These are phyloP conservation scores for Tolypocladium nubicola DNA, from an alignment of 2,329 filamentous ascomycete genomes.

Conservation along the genomic window DNA sequence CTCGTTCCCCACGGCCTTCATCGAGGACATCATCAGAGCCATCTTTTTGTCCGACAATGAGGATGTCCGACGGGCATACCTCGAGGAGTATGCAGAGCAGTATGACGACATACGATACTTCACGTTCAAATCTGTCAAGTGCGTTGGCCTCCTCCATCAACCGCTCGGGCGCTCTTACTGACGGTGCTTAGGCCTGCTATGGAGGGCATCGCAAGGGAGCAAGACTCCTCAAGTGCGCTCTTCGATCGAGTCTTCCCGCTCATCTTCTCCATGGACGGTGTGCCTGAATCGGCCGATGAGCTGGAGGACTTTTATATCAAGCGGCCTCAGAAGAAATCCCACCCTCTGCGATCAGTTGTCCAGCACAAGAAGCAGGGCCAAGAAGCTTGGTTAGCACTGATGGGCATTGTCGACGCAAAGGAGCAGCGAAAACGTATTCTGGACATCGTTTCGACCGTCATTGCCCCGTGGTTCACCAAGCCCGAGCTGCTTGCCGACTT, in stretches of 20 bases:
- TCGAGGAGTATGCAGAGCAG: constrained; percentile 66
- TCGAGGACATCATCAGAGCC: constrained; percentile 52
- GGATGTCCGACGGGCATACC: constrained; percentile 59
- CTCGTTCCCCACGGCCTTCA: constrained; percentile 57
- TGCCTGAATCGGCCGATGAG: constrained; percentile 56
- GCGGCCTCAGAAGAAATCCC: constrained; percentile 55
- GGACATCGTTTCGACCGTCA: constrained; percentile 61
- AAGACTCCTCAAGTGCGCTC: constrained; percentile 14
- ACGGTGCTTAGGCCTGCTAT: constrained; percentile 13
- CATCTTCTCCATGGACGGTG: constrained; percentile 56
- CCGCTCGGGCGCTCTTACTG: not conserved
- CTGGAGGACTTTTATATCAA: constrained; percentile 59
- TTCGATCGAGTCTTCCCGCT: constrained; percentile 52
- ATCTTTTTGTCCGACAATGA: constrained; percentile 50
- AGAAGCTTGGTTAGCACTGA: constrained; percentile 73
- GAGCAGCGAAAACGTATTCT: constrained; percentile 73
- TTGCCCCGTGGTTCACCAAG: constrained; percentile 82
- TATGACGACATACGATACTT: constrained; percentile 81
- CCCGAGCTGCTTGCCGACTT: constrained; percentile 93
- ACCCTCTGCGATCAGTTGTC: constrained; percentile 51
- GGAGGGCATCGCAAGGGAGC: constrained; percentile 9
- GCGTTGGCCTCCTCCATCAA: constrained; percentile 26
- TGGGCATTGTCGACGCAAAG: constrained; percentile 55
- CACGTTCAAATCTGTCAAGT: constrained; percentile 66
- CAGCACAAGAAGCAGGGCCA: constrained; percentile 74